Percentiles rank a stretch among this genome's conserved stretches.
Conservation (phyloP, 2,329 filamentous ascomycete genomes). For the Scytalidium lignicola region DNA sequence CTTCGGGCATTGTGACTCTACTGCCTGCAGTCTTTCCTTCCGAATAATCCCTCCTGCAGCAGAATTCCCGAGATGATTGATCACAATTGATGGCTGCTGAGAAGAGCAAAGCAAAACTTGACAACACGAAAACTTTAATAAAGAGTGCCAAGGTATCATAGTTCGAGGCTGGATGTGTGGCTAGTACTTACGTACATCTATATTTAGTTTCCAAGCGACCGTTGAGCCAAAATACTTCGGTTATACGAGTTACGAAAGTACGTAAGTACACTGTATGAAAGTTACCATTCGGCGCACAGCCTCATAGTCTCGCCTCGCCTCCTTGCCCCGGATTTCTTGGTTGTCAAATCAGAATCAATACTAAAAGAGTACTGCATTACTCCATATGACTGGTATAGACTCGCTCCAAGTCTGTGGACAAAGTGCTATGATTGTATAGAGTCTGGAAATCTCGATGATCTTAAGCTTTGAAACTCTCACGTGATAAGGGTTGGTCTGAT, state of each 20-base stretch:
- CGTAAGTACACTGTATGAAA: too few species aligned
- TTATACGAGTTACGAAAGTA: neutral
- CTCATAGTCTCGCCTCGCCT: neutral
- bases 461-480: too few species aligned
- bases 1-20: neutral
- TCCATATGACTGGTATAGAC: too few species aligned
- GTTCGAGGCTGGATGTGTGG: neutral
- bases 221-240: neutral
- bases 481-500: too few species aligned
- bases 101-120: neutral
- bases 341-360: neutral
- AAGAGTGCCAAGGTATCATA: neutral
- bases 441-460: too few species aligned
- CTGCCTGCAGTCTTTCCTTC: neutral
- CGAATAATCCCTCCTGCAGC: neutral
- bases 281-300: too few species aligned
- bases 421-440: too few species aligned
- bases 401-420: too few species aligned
- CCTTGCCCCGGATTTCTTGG: neutral
- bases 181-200: neutral
- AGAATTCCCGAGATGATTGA: neutral
- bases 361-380: too few species aligned
- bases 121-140: neutral
- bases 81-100: neutral
- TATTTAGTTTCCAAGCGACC: neutral